Evolutionary conservation across 139 green algal genomes (phyloP).

Genomic region (Tetraselmis striata): DNA sequence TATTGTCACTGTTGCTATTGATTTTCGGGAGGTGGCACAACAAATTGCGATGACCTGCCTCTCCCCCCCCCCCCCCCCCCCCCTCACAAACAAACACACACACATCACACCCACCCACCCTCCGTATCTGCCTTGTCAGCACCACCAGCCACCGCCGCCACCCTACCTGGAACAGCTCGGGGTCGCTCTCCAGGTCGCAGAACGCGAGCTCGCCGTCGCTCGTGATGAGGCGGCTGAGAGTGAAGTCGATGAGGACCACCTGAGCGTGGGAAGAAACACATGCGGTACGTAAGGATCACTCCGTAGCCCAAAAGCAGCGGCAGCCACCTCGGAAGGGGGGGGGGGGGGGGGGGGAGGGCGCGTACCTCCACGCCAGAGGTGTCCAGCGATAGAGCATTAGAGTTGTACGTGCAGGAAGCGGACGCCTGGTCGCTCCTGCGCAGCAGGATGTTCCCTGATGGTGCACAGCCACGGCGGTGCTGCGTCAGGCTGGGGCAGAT

Average conservation of each 20-base stretch:
- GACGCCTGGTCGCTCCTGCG: not conserved
- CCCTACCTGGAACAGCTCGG: conserved; percentile 69
- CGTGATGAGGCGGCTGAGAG: conserved; percentile 62
- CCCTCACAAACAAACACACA: too few species aligned
- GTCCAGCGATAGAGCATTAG: not conserved
- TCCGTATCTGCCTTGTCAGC: too few species aligned
- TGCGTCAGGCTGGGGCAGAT: too few species aligned
- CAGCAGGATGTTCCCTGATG: conserved; percentile 54
- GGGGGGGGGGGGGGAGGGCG: too few species aligned
- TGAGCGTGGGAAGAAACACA: too few species aligned
- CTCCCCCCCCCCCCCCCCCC: too few species aligned
- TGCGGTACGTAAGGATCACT: too few species aligned
- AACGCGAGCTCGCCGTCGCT: conserved; percentile 48
- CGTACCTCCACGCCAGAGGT: conserved; percentile 9
- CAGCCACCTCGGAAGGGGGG: conserved; percentile 4
- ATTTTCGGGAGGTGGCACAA: too few species aligned
- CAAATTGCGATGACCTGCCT: too few species aligned
- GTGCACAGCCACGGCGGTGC: too few species aligned
- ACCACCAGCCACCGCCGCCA: not conserved
- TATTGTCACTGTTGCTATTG: too few species aligned
- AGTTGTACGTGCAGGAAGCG: not conserved
- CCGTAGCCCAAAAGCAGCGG: not conserved
- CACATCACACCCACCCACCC: too few species aligned
- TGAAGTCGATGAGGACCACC: conserved; percentile 81
- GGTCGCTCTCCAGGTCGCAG: conserved; percentile 69